phyloP scores from a whole-genome alignment of 2,329 filamentous ascomycete genomes.

The Alternaria sp. region DNA sequence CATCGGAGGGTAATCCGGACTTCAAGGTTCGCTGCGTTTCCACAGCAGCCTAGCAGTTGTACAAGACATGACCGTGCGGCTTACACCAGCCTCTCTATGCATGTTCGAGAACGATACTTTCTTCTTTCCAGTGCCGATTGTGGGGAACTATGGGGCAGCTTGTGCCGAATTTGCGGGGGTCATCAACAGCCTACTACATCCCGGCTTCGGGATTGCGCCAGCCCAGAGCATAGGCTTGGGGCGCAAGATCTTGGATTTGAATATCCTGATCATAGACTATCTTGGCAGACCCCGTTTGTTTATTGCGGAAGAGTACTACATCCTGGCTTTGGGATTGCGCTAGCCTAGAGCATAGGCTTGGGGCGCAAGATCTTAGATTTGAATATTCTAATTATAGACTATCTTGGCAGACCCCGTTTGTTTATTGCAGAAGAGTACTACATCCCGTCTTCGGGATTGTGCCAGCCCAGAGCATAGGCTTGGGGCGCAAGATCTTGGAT shows the following conservation, averaged over 20 bases:
- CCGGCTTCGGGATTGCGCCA: conserved; percentile 19
- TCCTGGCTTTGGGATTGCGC: conserved; percentile 21
- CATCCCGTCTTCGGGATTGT: conserved; percentile 23
- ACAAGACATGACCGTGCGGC: conserved; percentile 20
- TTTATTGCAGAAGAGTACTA: conserved; percentile 24
- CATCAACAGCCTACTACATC: conserved; percentile 30
- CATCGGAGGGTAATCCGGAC: conserved; percentile 18
- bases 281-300: conserved; percentile 17
- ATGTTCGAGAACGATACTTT: conserved; percentile 27
- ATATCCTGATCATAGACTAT: conserved; percentile 29
- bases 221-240: conserved; percentile 26
- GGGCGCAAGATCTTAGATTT: conserved; percentile 21
- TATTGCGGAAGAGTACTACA: conserved; percentile 25
- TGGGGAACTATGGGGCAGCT: conserved; percentile 30
- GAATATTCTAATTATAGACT: conserved; percentile 29
- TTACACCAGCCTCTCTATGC: conserved; percentile 16
- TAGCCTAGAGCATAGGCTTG: conserved; percentile 27
- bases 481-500: conserved; percentile 22
- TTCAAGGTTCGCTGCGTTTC: conserved; percentile 12
- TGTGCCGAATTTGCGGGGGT: conserved; percentile 33
- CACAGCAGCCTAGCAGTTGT: not conserved
- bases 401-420: conserved; percentile 16
- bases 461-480: conserved; percentile 26
- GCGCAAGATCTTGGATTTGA: conserved; percentile 21
- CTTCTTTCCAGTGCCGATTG: conserved; percentile 21